These are phyloP conservation scores for Gryganskiella cystojenkinii DNA, from an alignment of 192 early-diverging fungal species.

Conservation along the genomic window DNA sequence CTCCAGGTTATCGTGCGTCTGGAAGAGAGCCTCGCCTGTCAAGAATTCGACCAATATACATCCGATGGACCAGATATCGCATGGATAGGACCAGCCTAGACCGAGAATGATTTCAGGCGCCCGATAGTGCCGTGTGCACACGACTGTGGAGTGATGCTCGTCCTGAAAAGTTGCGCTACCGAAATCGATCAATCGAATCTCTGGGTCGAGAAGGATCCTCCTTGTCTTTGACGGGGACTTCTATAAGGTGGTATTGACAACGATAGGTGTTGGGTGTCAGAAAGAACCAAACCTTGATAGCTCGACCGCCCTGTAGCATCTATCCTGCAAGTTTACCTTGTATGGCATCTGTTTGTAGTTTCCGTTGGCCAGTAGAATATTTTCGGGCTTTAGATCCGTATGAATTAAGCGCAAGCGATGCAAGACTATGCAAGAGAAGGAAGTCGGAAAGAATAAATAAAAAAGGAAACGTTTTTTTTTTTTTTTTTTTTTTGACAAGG, in stretches of 20 bases:
- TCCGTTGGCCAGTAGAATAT: conserved; percentile 81
- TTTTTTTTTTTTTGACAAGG: not conserved
- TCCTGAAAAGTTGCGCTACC: conserved; percentile 94
- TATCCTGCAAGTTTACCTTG: too few relatives aligned
- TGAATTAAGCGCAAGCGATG: conserved; percentile 90
- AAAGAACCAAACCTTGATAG: not conserved
- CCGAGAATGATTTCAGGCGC: conserved; percentile 97
- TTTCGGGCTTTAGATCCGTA: conserved; percentile 98
- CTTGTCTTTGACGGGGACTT: conserved; percentile 63
- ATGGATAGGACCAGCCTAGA: conserved; percentile 95
- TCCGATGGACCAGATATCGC: conserved; percentile 98
- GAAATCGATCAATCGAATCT: conserved; percentile 96
- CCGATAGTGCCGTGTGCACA: conserved; percentile 97
- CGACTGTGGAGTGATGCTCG: conserved; percentile 92
- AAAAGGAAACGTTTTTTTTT: not conserved
- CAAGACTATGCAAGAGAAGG: conserved; percentile 62
- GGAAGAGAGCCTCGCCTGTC: conserved; percentile 96
- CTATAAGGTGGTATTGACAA: conserved; percentile 22
- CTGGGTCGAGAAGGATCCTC: conserved; percentile 74
- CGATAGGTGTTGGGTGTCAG: not conserved
- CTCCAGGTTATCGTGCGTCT: conserved; percentile 97
- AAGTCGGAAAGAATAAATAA: not conserved
- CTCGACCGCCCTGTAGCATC: not conserved
- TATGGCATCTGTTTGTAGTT: conserved; percentile 65
- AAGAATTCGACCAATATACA: conserved; percentile 98